Base-by-base conservation (phyloP, 2,329 filamentous ascomycete species). In the Diaporthe nobilis region DNA sequence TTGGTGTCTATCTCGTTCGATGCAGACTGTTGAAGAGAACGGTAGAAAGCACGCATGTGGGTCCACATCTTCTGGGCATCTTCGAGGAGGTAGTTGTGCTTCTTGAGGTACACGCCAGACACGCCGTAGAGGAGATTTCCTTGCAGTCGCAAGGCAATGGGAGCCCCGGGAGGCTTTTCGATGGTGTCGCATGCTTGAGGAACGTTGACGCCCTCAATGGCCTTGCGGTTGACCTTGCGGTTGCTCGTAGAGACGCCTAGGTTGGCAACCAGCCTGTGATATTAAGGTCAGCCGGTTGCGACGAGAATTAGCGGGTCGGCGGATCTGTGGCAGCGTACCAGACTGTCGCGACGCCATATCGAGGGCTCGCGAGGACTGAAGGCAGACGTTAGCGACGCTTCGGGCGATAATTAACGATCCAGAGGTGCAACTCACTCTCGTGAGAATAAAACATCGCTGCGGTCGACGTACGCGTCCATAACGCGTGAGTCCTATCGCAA, bases 321-420 rank as follows among this genome's bases (percentile, higher is more conserved):
- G 9, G n/a, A 15, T 4, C 17, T n/a, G 12, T 9, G 31, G 37
- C 9, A 2, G 42, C 90, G 81, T 88, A 98, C 96, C 97, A 99
- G 76, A 99, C 93, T 2, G 96, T 99, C 20, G 96, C 94, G 75
- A 99, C 94, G 74, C 97, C 97, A 90, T 98, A 94, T 83, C 97
- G 93, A 81, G 92, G 92, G 77, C 91, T 96, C 4, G 93, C 97
- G 73, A 99, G 91, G 76, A 99, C 91, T 93, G 42, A 51, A 63
- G 15, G 8, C 31, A 17, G n/a, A 9, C 20, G 34, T 77, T 22
- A 77, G 74, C 51, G 15, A 28, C n/a, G 58, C 31, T 13, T 28
- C 60, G 85, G 81, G 17, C 51, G 28, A 5, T 0, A 8, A 17
- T 13, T 17, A 34, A 22, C 39, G 20, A n/a, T 4, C 13, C 42